Base-by-base conservation (phyloP, 257 asterid species). In the Agastache rugosa region DNA sequence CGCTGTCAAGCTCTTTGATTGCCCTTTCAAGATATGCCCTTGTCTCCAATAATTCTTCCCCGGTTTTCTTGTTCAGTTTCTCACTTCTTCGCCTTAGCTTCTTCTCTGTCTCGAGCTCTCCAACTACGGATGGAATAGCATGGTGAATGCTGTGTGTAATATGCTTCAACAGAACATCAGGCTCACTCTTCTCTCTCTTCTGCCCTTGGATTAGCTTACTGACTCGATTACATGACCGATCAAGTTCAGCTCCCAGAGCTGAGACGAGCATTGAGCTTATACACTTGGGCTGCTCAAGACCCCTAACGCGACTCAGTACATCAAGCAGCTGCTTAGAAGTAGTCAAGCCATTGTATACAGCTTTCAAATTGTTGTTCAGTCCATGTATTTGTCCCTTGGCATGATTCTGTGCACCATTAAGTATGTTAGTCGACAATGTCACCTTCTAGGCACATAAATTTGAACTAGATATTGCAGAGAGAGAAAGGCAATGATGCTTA, bases 11-110 rank as follows among this genome's bases (percentile, higher is more conserved):
- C 55, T 90, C 96, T 56, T 85, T 85, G 9, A 11, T 69, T 3
- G 85, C 80, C 81, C 78, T 83, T 6, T 79, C 69, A 11, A 94
- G 81, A 45, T 81, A 82, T 27, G 47, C 85, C 83, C 90, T 95
- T 5, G 92, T 83, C 54, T 87, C 96, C 0, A 88, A 89, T 75
- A 95, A 73, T 76, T 93, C 99, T 41, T 62, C 78, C 58, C 93
- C 96, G 0, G 90, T 96, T 81, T 91, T 88, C 82, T 88, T 86
- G 86, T 89, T 95, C 63, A 95, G 77, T 73, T 93, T 81, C 85
- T 95, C 99, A 1, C 93, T 84, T 78, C 90, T 98, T 31, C 84
- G 75, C 86, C 90, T 93, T 59, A 92, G 81, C 84, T 81, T 91
- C 96, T 83, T 91, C 86, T 95, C 97, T 0, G 48, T 62, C 70